Conservation (phyloP, 345 rosid genomes). For the Brassica juncea region DNA sequence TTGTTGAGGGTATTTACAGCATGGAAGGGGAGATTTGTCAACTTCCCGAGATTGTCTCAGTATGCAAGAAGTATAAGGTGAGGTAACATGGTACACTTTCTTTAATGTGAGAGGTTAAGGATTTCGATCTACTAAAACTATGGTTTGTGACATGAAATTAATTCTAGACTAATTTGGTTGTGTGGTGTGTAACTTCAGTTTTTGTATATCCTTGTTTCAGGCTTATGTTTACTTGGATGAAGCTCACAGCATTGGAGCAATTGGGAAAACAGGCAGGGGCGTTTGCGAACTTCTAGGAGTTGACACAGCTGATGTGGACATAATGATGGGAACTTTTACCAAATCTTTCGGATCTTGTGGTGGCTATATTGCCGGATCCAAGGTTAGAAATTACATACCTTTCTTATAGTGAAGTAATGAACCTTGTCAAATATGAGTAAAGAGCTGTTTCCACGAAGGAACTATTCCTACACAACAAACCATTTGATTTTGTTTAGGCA, state of each 20-base stretch:
- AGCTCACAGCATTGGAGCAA: not conserved
- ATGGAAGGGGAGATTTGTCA: constrained; percentile 95
- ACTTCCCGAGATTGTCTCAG: constrained; percentile 80
- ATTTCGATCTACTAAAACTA: no score
- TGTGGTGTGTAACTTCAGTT: not conserved
- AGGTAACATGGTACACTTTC: not conserved
- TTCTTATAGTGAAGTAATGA: not conserved
- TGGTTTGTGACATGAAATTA: no score
- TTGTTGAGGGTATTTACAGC: constrained; percentile 90
- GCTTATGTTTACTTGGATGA: constrained; percentile 1
- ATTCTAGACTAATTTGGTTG: not conserved
- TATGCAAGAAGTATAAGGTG: constrained; percentile 94
- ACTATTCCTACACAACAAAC: not conserved
- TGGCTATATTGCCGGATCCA: constrained; percentile 92
- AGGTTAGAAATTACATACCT: constrained; percentile 48
- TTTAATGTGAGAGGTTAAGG: not conserved
- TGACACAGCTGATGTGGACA: constrained; percentile 83
- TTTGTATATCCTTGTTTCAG: not conserved
- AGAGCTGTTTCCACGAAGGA: not conserved
- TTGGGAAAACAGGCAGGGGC: constrained; percentile 70
- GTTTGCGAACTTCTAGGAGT: constrained; percentile 94
- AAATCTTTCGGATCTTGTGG: constrained; percentile 98
- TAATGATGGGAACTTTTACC: constrained; percentile 98
- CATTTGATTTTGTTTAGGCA: not conserved
- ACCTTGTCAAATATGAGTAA: not conserved